Base-by-base conservation (phyloP, 202 grass and related monocot genomes). In the Cymbopogon flexuosus region DNA sequence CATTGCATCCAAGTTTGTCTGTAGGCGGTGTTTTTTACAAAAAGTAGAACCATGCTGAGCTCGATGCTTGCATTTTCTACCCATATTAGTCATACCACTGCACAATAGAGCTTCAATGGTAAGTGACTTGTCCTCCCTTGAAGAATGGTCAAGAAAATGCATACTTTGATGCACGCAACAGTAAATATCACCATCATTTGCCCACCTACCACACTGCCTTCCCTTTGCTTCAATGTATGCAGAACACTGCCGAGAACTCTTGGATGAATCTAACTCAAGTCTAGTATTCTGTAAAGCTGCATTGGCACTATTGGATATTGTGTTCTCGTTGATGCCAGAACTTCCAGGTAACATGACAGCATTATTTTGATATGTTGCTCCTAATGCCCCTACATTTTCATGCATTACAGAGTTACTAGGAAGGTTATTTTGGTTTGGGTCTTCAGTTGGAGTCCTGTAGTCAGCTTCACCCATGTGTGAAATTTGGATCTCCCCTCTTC, bases 131-230 rank as follows among this genome's bases (percentile, higher is more conserved):
- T 83, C 92, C 72, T 91, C 88, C 24, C 76, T 86, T 54, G 69
- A 85, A 63, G 67, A 82, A 70, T 80, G 73, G 35, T 83, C 88
- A 75, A 77, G 57, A 73, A 81, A 88, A 76, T 93, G 86, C 76
- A 93, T 83, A 86, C 81, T 96, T 73, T 96, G 87, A 86, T 99
- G 96, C 54, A 93, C 96, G 54, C 96, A 99, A 77, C 96, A 99
- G 71, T 88, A 99, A 49, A 93, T 85, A 81, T 93, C 90, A 75
- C 92, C 84, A 90, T 99, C 96, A 84, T 91, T 99, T 51, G 96
- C 96, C 96, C 96, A 99, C 84, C 96, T 89, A 88, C 91, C 96
- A 72, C 96, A 99, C 52, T 93, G 92, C 64, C 96, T 91, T 72
- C 96, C 92, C 62, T 99, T 99, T 30, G 92, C 79, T 85, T 89